These are phyloP conservation scores for Globisporangium nagaii DNA, from an alignment of 352 stramenopile species.

Conservation along the genomic window DNA sequence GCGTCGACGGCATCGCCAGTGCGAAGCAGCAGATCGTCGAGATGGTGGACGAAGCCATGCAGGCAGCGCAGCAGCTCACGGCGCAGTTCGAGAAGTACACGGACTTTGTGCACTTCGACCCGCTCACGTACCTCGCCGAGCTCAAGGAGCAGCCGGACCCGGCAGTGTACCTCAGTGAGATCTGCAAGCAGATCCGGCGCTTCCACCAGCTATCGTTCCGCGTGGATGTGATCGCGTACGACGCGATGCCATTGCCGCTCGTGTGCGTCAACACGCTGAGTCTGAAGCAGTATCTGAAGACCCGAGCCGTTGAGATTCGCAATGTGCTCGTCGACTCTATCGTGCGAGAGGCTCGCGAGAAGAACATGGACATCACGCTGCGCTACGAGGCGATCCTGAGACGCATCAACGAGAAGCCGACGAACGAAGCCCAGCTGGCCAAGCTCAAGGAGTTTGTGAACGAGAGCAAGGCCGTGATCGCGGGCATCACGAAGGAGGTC, in stretches of 20 bases:
- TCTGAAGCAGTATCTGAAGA: slow-evolving; percentile 69
- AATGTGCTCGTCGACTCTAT: slow-evolving; percentile 82
- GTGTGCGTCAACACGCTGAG: slow-evolving; percentile 66
- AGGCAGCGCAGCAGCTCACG: slow-evolving; percentile 54
- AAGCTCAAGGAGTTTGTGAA: slow-evolving; percentile 88
- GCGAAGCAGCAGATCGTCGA: slow-evolving; percentile 53
- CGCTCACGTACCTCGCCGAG: slow-evolving; percentile 58
- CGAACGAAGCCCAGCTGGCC: slow-evolving; percentile 89
- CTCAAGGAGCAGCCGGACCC: slow-evolving; percentile 25
- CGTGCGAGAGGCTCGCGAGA: slow-evolving; percentile 62
- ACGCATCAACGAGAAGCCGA: slow-evolving; percentile 89
- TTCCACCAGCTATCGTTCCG: slow-evolving; percentile 69
- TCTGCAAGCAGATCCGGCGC: slow-evolving; percentile 62
- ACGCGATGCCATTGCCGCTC: slow-evolving; percentile 71
- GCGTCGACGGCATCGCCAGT: slow-evolving; percentile 32
- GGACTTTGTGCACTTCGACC: slow-evolving; percentile 81
- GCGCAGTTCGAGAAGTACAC: slow-evolving; percentile 74
- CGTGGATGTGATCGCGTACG: slow-evolving; percentile 64
- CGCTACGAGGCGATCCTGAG: slow-evolving; percentile 87
- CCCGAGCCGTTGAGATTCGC: slow-evolving; percentile 59
- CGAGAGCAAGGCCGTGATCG: slow-evolving; percentile 73
- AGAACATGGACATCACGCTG: slow-evolving; percentile 86
- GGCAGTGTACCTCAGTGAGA: slow-evolving; percentile 29
- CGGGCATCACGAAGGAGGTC: slow-evolving; percentile 72
- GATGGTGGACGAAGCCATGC: slow-evolving; percentile 61